Base-by-base conservation (phyloP, 768 basidiomycete genomes). In the Saitozyma sp. region DNA sequence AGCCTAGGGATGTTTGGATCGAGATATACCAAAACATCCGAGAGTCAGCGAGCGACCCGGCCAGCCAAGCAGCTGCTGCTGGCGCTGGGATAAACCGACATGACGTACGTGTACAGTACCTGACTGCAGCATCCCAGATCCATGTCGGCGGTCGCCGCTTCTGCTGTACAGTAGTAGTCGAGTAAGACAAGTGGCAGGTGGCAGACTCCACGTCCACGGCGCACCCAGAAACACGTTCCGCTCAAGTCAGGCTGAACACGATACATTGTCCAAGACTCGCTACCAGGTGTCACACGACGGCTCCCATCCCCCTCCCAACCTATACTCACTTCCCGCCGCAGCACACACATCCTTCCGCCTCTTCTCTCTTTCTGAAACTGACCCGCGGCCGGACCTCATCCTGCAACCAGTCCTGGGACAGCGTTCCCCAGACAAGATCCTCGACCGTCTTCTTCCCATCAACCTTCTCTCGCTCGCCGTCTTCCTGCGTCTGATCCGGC, bases 331-430 rank as follows among this genome's bases (percentile, higher is more conserved):
- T 64, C 43, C 17, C 45, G 9, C 56, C 51, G 41, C 62, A 64
- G 58, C 62, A 64, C 8, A 41, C 5, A 64, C 62, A 64, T 43
- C 41, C 20, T 13, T 54, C 40, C 52, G 61, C 53, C 45, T 49
- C 48, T 6, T 50, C 61, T 37, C 46, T 16, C 9, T 11, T 38
- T 11, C 29, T 29, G 17, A 55, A 62, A 17, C 38, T 62, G 9
- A 62, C 61, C n/a, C 38, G 29, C 6, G 20, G 14, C 54, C 20
- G 17, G 6, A 37, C 48, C 9, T 8, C 29, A 8, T 55, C 46
- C 29, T 38, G 39, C 46, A 48, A 16, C 16, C 41, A 17, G 7
- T 16, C 38, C 53, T 62, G 54, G 5, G 16, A 6, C 6, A 62
- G 16, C 8, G 41, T 16, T 46, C 38, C 13, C 61, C 54, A 56